Percentiles rank a stretch among this genome's conserved stretches.
Evolutionary conservation across 345 rosid species (phyloP).

Genomic region (Luvunga scandens): DNA sequence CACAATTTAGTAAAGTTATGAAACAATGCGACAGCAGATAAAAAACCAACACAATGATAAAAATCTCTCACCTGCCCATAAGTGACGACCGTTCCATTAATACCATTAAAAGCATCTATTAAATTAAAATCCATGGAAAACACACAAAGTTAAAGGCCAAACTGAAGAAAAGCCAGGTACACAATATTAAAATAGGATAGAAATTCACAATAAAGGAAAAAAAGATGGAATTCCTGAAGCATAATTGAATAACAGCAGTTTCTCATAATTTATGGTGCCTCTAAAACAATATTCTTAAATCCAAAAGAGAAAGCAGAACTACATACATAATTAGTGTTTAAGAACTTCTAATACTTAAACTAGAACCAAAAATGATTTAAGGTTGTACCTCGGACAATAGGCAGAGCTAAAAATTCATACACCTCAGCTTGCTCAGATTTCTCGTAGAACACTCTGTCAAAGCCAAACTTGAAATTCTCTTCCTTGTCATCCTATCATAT

Average conservation of each 20-base stretch:
- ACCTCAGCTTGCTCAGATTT: constrained; percentile 59
- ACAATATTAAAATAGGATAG: neutral
- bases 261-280: neutral
- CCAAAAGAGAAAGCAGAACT: neutral
- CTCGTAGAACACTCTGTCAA: constrained; percentile 62
- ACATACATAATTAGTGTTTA: constrained; percentile 1
- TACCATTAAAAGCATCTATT: constrained; percentile 63
- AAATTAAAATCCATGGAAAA: neutral
- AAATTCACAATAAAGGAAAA: neutral
- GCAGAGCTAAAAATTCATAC: constrained; percentile 65
- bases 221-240: neutral
- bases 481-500: constrained; percentile 64
- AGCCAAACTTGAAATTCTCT: constrained; percentile 54
- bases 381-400: constrained; percentile 60
- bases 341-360: neutral
- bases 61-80: constrained; percentile 74
- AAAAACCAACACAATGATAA: neutral
- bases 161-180: neutral
- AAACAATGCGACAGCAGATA: neutral
- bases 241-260: neutral
- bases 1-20: neutral
- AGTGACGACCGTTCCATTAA: constrained; percentile 79
- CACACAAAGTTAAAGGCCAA: neutral
- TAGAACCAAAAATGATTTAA: neutral
- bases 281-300: neutral